Evolutionary conservation across 495 filamentous ascomycete genomes (phyloP).

Genomic region (Penicillium parvum): DNA sequence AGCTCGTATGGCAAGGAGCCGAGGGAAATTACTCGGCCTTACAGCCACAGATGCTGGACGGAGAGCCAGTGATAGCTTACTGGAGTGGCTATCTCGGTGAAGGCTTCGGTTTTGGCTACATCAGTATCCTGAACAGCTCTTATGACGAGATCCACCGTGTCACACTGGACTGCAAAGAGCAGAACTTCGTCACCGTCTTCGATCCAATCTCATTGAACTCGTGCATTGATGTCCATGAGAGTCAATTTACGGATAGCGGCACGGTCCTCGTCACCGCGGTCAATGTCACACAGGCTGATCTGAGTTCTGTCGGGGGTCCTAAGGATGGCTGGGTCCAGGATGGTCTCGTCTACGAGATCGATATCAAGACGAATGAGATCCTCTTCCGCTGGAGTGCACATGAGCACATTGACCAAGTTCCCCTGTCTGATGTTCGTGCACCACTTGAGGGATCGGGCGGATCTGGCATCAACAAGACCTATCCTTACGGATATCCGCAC

Average conservation of each 20-base stretch:
- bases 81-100: slow-evolving; percentile 19
- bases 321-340: slow-evolving; percentile 48
- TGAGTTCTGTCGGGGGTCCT: slow-evolving; percentile 39
- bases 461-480: slow-evolving; percentile 12
- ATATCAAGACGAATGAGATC: slow-evolving; percentile 37
- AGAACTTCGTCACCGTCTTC: slow-evolving; percentile 21
- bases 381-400: slow-evolving; percentile 36
- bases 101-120: slow-evolving; percentile 30
- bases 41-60: slow-evolving; percentile 21
- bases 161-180: slow-evolving; percentile 15
- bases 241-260: slow-evolving; percentile 36
- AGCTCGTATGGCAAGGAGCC: slow-evolving; percentile 26
- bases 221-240: slow-evolving; percentile 40
- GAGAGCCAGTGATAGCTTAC: slow-evolving; percentile 22
- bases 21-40: slow-evolving; percentile 15
- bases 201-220: slow-evolving; percentile 14
- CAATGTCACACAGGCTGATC: slow-evolving; percentile 42
- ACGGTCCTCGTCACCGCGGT: slow-evolving; percentile 52
- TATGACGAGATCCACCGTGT: slow-evolving; percentile 39
- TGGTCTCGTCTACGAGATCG: slow-evolving; percentile 45
- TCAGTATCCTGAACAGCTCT: slow-evolving; percentile 35
- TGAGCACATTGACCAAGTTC: slow-evolving; percentile 25
- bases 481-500: slow-evolving; percentile 38
- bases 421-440: slow-evolving; percentile 8
- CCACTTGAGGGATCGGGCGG: slow-evolving; percentile 11